phyloP scores from a whole-genome alignment of 2,329 filamentous ascomycete genomes.

The Pseudogymnoascus sp. region DNA sequence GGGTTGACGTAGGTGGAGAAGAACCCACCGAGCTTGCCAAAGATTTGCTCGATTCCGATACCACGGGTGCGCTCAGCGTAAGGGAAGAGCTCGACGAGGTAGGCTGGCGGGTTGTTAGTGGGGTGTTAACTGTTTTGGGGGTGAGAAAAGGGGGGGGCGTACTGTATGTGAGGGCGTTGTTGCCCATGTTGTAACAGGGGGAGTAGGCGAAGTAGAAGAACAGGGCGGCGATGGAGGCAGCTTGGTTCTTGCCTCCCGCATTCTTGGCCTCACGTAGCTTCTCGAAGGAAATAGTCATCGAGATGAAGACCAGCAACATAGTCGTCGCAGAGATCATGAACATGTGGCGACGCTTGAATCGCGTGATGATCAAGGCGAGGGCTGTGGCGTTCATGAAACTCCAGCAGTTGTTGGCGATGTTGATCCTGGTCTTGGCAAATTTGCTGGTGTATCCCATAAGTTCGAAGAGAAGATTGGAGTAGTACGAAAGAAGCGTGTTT shows the following conservation, averaged over 20 bases:
- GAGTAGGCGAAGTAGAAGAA: slow-evolving; percentile 54
- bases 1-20: slow-evolving; percentile 40
- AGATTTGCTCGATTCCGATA: slow-evolving; percentile 35
- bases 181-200: slow-evolving; percentile 55
- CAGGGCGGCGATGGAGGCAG: slow-evolving; percentile 29
- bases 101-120: slow-evolving; percentile 29
- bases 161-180: slow-evolving; percentile 58
- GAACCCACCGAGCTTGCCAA: slow-evolving; percentile 36
- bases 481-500: slow-evolving; percentile 38
- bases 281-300: slow-evolving; percentile 44
- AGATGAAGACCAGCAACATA: slow-evolving; percentile 45
- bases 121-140: background rate
- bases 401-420: slow-evolving; percentile 38
- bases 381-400: slow-evolving; percentile 34
- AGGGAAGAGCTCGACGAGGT: slow-evolving; percentile 51
- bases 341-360: slow-evolving; percentile 39
- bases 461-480: slow-evolving; percentile 38
- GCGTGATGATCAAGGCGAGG: slow-evolving; percentile 34
- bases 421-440: slow-evolving; percentile 37
- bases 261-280: slow-evolving; percentile 29
- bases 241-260: slow-evolving; percentile 19
- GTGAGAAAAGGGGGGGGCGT: slow-evolving; percentile 18
- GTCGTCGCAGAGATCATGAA: slow-evolving; percentile 45
- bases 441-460: slow-evolving; percentile 37
- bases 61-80: slow-evolving; percentile 49